These are phyloP conservation scores for Groenewaldozyma salmanticensis DNA, from an alignment of 805 yeast species.

Conservation along the genomic window DNA sequence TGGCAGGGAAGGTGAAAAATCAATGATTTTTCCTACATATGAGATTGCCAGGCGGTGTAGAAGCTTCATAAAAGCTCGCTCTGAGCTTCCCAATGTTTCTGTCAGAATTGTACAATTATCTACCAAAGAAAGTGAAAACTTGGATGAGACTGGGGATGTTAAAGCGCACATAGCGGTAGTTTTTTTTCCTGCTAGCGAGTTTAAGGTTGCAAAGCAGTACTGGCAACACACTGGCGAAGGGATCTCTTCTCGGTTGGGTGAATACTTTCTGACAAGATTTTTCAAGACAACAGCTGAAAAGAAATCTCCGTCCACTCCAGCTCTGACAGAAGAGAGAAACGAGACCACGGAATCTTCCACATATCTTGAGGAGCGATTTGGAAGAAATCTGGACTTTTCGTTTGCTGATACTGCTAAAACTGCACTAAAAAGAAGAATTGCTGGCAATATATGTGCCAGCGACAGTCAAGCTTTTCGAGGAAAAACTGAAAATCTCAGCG, in stretches of 20 bases:
- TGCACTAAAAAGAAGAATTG: conserved; percentile 66
- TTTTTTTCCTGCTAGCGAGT: conserved; percentile 56
- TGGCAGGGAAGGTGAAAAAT: conserved; percentile 69
- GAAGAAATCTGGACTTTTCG: conserved; percentile 74
- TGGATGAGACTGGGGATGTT: conserved; percentile 29
- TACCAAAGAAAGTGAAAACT: conserved; percentile 34
- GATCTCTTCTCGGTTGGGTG: conserved; percentile 83
- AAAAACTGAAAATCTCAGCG: conserved; percentile 18
- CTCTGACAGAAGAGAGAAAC: not conserved
- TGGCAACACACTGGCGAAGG: conserved; percentile 99
- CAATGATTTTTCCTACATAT: conserved; percentile 70
- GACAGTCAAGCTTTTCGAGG: conserved; percentile 21
- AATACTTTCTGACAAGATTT: conserved; percentile 51
- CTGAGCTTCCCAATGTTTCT: conserved; percentile 19
- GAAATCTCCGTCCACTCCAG: not conserved
- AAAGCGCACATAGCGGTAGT: conserved; percentile 70
- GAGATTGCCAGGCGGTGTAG: conserved; percentile 77
- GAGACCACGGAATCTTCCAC: conserved; percentile 40
- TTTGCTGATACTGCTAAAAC: conserved; percentile 67
- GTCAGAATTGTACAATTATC: conserved; percentile 64
- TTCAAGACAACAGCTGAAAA: conserved; percentile 21
- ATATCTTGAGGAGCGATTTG: conserved; percentile 82
- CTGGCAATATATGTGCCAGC: conserved; percentile 47
- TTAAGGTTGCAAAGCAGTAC: conserved; percentile 64
- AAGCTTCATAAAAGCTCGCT: conserved; percentile 46